Percentiles rank a stretch among this genome's conserved stretches.
These are phyloP conservation scores for Hamamelis virginiana DNA, from an alignment of 164 flowering plant species.

Conservation along the genomic window DNA sequence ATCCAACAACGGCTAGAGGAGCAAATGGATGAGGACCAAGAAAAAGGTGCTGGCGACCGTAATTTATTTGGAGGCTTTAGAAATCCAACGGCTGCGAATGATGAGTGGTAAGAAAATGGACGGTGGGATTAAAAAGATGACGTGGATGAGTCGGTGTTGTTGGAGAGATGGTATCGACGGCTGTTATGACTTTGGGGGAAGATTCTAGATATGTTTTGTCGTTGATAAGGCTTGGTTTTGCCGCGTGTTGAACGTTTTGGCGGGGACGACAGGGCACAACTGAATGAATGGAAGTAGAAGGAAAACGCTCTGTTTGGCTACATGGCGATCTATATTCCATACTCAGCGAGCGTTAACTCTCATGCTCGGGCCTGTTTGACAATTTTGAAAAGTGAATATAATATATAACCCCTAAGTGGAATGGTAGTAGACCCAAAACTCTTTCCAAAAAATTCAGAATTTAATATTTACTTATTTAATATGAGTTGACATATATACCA, in stretches of 20 bases:
- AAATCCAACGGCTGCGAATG: conserved; percentile 14
- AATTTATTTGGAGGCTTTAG: neutral
- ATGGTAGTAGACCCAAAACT: too few species aligned
- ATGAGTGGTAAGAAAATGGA: neutral
- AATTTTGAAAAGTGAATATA: too few species aligned
- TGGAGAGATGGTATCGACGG: neutral
- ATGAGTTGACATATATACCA: too few species aligned
- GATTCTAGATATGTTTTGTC: neutral
- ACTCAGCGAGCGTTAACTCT: too few species aligned
- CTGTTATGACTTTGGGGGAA: neutral
- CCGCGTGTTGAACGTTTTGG: too few species aligned
- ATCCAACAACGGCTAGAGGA: neutral
- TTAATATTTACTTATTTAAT: too few species aligned
- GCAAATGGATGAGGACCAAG: too few species aligned
- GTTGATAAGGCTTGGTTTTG: too few species aligned
- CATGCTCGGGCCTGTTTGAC: too few species aligned
- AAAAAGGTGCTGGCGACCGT: neutral
- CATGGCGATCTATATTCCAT: neutral
- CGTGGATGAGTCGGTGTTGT: neutral
- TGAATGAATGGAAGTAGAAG: neutral
- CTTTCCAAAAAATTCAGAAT: too few species aligned
- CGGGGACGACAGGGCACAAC: neutral
- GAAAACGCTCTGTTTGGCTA: neutral
- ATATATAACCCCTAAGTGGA: too few species aligned
- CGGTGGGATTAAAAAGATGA: conserved; percentile 9